Evolutionary conservation across 1,284 basidiomycete genomes (phyloP).

Genomic region (Athelia sp.): DNA sequence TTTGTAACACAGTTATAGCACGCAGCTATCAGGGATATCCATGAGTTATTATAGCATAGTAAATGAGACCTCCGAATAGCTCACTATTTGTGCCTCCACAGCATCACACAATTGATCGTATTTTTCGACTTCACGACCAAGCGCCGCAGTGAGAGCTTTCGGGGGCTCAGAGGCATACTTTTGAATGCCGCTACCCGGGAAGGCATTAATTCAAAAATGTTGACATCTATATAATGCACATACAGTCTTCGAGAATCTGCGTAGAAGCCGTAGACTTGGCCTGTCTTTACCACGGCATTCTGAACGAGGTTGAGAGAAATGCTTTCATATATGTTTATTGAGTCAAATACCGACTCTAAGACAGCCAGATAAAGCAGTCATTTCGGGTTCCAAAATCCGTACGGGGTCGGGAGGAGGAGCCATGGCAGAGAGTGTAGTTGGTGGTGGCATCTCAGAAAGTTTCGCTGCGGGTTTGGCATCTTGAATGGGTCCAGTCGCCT

Average conservation of each 20-base stretch:
- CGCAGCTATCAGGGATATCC: slow-evolving; percentile 38
- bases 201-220: not conserved
- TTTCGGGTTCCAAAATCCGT: slow-evolving; percentile 58
- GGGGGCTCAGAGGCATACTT: slow-evolving; percentile 61
- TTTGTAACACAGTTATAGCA: slow-evolving; percentile 64
- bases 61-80: slow-evolving; percentile 16
- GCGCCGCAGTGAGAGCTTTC: slow-evolving; percentile 50
- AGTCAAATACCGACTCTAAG: slow-evolving; percentile 37
- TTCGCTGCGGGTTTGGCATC: not conserved
- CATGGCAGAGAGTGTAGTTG: slow-evolving; percentile 53
- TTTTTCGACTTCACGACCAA: slow-evolving; percentile 68
- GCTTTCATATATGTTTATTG: no score
- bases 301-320: slow-evolving; percentile 21
- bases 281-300: slow-evolving; percentile 66
- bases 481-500: not conserved
- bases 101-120: slow-evolving; percentile 75
- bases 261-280: slow-evolving; percentile 65
- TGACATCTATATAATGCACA: slow-evolving; percentile 16
- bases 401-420: slow-evolving; percentile 54
- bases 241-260: slow-evolving; percentile 60
- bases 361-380: slow-evolving; percentile 47
- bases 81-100: slow-evolving; percentile 64
- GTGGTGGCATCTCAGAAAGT: slow-evolving; percentile 30
- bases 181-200: slow-evolving; percentile 41
- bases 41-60: not conserved